phyloP scores from a whole-genome alignment of 768 basidiomycete species.

The Collybia sordida region DNA sequence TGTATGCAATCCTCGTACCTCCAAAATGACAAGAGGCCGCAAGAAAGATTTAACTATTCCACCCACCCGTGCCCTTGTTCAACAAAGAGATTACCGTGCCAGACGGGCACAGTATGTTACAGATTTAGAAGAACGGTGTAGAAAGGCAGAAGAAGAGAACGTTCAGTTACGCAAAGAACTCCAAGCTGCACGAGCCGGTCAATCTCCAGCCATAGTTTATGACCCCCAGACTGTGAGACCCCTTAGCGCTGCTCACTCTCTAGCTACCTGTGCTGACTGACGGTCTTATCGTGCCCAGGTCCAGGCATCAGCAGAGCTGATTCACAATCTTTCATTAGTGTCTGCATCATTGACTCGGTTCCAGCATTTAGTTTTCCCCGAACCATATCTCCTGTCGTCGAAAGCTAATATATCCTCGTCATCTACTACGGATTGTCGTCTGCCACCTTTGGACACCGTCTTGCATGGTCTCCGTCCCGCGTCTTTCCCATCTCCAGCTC shows the following conservation, averaged over 20 bases:
- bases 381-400: constrained; percentile 15
- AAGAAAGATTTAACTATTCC: constrained; percentile 65
- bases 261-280: neutral
- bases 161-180: constrained; percentile 47
- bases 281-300: constrained; percentile 31
- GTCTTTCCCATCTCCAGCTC: constrained; percentile 26
- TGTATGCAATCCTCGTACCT: constrained; percentile 8
- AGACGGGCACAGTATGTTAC: constrained; percentile 56
- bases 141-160: constrained; percentile 57
- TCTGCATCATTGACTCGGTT: constrained; percentile 54
- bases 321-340: constrained; percentile 46
- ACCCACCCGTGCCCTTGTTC: constrained; percentile 54
- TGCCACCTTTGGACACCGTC: constrained; percentile 3
- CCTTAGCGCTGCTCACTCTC: neutral
- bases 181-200: constrained; percentile 38
- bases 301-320: constrained; percentile 51
- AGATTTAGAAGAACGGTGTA: constrained; percentile 55
- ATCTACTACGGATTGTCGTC: constrained; percentile 4
- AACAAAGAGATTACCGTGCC: constrained; percentile 67
- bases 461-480: constrained; percentile 20
- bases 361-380: constrained; percentile 44
- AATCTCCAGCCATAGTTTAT: constrained; percentile 25
- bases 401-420: constrained; percentile 8
- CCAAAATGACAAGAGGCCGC: constrained; percentile 59
- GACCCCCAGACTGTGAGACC: constrained; percentile 32